These are phyloP conservation scores for Suillus americanus DNA, from an alignment of 768 basidiomycete genomes.

Conservation along the genomic window DNA sequence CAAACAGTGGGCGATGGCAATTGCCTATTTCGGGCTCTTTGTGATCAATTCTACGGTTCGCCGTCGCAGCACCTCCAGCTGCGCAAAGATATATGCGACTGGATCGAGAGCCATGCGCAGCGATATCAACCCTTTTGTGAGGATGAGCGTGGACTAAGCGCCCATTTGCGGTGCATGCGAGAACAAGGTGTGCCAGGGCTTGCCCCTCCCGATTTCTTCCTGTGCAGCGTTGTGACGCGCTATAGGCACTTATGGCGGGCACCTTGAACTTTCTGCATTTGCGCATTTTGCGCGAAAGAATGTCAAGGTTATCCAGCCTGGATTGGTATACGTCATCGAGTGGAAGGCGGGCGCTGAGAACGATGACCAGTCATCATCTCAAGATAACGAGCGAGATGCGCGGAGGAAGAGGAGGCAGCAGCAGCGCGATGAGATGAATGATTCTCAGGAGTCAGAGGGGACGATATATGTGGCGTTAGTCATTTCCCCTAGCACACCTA, in stretches of 20 bases:
- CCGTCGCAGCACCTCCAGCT: slow-evolving; percentile 67
- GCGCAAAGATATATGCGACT: slow-evolving; percentile 77
- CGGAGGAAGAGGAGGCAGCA: slow-evolving; percentile 13
- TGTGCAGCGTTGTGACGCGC: slow-evolving; percentile 14
- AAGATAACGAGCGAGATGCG: slow-evolving; percentile 8
- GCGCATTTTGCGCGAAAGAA: slow-evolving; percentile 75
- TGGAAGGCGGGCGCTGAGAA: slow-evolving; percentile 63
- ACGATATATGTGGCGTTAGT: slow-evolving; percentile 87
- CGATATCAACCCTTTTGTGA: slow-evolving; percentile 89
- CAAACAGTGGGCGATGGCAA: slow-evolving; percentile 88
- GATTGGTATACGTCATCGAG: slow-evolving; percentile 87
- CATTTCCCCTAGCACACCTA: slow-evolving; percentile 11
- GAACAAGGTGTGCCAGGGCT: slow-evolving; percentile 55
- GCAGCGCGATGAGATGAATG: slow-evolving; percentile 27
- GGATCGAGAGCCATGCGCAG: slow-evolving; percentile 66
- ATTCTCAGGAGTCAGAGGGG: slow-evolving; percentile 41
- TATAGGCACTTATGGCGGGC: slow-evolving; percentile 85
- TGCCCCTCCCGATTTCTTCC: slow-evolving; percentile 12
- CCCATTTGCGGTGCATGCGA: slow-evolving; percentile 76
- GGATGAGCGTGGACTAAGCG: slow-evolving; percentile 72
- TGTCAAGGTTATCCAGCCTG: slow-evolving; percentile 92
- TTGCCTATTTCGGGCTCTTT: slow-evolving; percentile 89
- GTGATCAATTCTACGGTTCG: slow-evolving; percentile 83
- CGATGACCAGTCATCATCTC: slow-evolving; percentile 21
- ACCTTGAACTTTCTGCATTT: slow-evolving; percentile 92